Percentiles rank a stretch among this genome's conserved stretches.
These are phyloP conservation scores for Dothistroma pini DNA, from an alignment of 2,329 filamentous ascomycete genomes.

Conservation along the genomic window DNA sequence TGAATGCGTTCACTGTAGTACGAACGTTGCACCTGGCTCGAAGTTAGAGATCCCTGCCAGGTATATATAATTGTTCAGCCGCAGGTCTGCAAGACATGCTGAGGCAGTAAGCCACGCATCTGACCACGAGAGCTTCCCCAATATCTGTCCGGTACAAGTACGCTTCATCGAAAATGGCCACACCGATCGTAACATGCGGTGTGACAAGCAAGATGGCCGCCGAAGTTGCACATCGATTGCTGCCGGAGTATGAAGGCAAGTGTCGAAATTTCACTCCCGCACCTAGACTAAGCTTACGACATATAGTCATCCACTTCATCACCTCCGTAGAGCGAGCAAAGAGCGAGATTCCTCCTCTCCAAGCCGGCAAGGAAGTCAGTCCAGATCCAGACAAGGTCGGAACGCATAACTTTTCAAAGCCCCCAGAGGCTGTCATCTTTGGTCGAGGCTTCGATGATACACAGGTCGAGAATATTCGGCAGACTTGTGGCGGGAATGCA, in stretches of 20 bases:
- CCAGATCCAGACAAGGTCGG: constrained; percentile 14
- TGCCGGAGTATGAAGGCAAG: constrained; percentile 4
- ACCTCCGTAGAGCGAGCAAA: constrained; percentile 13
- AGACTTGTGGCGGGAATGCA: constrained; percentile 6
- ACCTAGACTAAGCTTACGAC: neutral
- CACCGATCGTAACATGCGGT: neutral
- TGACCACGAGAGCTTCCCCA: neutral
- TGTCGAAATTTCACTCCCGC: neutral
- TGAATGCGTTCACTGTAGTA: too few species aligned
- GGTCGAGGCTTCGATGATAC: constrained; percentile 7
- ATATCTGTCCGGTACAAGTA: neutral
- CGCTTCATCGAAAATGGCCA: neutral
- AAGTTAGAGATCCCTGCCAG: neutral
- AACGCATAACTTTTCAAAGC: constrained; percentile 11
- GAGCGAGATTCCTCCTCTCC: constrained; percentile 10
- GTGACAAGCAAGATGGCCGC: constrained; percentile 1
- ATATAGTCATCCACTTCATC: constrained; percentile 14
- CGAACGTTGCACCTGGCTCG: neutral
- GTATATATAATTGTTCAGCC: neutral
- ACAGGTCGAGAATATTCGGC: constrained; percentile 6
- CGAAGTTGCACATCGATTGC: neutral
- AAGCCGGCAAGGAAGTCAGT: constrained; percentile 5
- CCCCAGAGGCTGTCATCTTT: constrained; percentile 8
- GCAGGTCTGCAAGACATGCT: neutral
- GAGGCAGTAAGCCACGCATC: neutral